Evolutionary conservation across 2,329 filamentous ascomycete species (phyloP).

Genomic region (Fusarium guadeloupense): DNA sequence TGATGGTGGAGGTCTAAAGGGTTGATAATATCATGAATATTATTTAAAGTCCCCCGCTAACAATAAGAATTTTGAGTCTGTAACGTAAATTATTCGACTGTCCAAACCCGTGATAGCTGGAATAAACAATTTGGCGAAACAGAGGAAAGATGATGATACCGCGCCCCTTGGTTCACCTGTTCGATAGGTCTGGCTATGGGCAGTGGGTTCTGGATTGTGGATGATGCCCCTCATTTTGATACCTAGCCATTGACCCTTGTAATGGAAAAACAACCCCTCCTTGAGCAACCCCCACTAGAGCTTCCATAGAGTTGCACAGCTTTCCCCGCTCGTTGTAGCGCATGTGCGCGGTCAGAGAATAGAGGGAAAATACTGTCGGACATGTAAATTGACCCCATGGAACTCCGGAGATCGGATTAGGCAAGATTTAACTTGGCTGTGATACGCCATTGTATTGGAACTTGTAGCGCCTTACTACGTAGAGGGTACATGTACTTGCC

Average conservation of each 20-base stretch:
- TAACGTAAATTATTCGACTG: constrained; percentile 25
- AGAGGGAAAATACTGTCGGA: constrained; percentile 24
- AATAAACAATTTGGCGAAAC: constrained; percentile 23
- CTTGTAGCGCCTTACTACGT: constrained; percentile 11
- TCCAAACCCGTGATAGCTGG: constrained; percentile 24
- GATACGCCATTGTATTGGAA: constrained; percentile 4
- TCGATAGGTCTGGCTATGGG: constrained; percentile 33
- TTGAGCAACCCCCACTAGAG: constrained; percentile 30
- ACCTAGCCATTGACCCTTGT: constrained; percentile 25
- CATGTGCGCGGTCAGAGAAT: constrained; percentile 18
- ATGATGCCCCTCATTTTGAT: constrained; percentile 34
- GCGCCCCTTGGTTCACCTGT: constrained; percentile 21
- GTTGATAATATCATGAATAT: constrained; percentile 28
- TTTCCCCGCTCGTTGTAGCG: constrained; percentile 34
- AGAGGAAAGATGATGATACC: constrained; percentile 31
- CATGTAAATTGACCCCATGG: constrained; percentile 33
- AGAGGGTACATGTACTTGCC: constrained; percentile 19
- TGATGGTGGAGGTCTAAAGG: constrained; percentile 24
- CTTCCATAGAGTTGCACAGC: constrained; percentile 12
- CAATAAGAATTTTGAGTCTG: constrained; percentile 1
- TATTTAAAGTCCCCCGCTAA: not conserved
- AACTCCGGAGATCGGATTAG: constrained; percentile 18
- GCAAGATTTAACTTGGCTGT: constrained; percentile 7
- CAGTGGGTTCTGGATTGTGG: constrained; percentile 32
- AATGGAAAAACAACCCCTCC: constrained; percentile 25